Percentiles rank a stretch among this genome's conserved stretches.
Conservation (phyloP, 1,284 basidiomycete genomes). For the Trametes hirsuta region DNA sequence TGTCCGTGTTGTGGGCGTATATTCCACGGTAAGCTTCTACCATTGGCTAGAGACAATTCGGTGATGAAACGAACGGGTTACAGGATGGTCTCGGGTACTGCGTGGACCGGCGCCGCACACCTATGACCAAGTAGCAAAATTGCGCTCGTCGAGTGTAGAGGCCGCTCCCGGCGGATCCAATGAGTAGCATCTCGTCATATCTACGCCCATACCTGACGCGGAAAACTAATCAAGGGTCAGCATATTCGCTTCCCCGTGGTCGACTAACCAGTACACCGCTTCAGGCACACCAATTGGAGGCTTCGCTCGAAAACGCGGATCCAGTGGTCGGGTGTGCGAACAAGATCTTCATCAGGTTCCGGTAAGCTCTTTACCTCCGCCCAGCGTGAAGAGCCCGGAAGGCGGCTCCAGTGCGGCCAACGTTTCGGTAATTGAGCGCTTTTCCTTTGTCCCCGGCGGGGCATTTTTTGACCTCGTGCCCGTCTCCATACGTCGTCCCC, state of each 20-base stretch:
- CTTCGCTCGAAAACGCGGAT: neutral
- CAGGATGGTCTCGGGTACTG: conserved; percentile 5
- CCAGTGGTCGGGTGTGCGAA: conserved; percentile 5
- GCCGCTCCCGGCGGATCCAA: neutral
- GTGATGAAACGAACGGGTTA: conserved; percentile 10
- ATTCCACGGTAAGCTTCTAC: neutral
- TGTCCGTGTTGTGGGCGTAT: conserved; percentile 9
- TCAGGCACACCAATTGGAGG: conserved; percentile 17
- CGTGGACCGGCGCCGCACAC: neutral
- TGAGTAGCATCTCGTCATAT: neutral
- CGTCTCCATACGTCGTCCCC: neutral
- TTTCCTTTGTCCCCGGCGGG: neutral
- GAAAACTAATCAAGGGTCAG: neutral
- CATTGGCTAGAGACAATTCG: conserved; percentile 18
- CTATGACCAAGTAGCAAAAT: neutral
- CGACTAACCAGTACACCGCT: neutral
- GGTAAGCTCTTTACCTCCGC: conserved; percentile 24
- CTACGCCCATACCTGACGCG: neutral
- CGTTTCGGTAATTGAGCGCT: neutral
- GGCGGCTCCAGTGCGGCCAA: conserved; percentile 3
- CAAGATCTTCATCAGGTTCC: conserved; percentile 5
- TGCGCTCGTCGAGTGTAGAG: neutral
- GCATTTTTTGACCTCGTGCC: neutral
- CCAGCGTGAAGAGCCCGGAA: conserved; percentile 6
- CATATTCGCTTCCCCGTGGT: neutral